Evolutionary conservation across 805 yeast species (phyloP).

Genomic region (Lachancea quebecensis): DNA sequence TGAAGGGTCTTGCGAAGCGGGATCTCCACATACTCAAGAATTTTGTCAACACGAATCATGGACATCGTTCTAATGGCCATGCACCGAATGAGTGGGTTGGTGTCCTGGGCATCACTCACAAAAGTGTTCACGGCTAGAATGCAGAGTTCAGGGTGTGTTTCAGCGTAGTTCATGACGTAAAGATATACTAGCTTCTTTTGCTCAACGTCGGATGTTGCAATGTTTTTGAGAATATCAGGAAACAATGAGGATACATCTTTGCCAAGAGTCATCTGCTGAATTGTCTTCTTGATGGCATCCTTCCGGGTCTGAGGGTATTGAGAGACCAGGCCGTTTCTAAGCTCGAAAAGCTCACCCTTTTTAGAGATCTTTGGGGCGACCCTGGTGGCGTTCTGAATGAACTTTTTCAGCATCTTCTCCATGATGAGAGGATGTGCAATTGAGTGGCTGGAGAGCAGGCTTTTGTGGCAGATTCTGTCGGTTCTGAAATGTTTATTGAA

Average conservation of each 20-base stretch:
- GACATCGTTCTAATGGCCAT: constrained; percentile 99
- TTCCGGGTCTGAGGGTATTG: constrained; percentile 92
- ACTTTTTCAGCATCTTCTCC: constrained; percentile 32
- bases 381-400: constrained; percentile 30
- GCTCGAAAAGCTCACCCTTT: constrained; percentile 79
- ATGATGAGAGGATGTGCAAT: constrained; percentile 5
- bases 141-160: constrained; percentile 90
- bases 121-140: constrained; percentile 95
- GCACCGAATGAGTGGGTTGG: constrained; percentile 92
- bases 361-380: constrained; percentile 34
- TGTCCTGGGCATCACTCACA: constrained; percentile 90
- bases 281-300: constrained; percentile 94
- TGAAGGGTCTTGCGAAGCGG: constrained; percentile 78
- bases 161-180: constrained; percentile 95
- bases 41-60: constrained; percentile 89
- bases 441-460: not conserved
- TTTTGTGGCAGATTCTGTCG: too few species aligned
- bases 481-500: too few species aligned
- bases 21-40: constrained; percentile 89
- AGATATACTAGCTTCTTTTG: constrained; percentile 94
- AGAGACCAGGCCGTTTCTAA: constrained; percentile 83
- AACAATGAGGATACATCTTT: constrained; percentile 91
- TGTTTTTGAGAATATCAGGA: constrained; percentile 93
- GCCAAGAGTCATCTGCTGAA: constrained; percentile 97
- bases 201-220: constrained; percentile 93